Base-by-base conservation (phyloP, 2,329 filamentous ascomycete genomes). In the Hymenoscyphus albidus region DNA sequence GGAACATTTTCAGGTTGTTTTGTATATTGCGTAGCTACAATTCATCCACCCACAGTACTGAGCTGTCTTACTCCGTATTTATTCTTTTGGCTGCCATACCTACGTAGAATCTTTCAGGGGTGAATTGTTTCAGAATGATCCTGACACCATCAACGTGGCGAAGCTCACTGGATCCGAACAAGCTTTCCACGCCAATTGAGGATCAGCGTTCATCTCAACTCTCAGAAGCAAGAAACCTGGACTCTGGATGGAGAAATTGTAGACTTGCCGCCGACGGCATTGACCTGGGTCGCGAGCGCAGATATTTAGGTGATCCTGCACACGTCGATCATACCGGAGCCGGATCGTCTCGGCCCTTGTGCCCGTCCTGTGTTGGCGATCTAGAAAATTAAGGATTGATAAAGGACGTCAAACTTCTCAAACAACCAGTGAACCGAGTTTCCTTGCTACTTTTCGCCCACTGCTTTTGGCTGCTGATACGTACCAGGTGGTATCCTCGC, bases 321-420 rank as follows among this genome's bases (percentile, higher is more conserved):
- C 59, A 62, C 59, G 63, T 65, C 42, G 63, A 65, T 65, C 63
- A 62, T 18, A 56, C 57, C 22, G 35, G 39, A 65, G 40, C 57
- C 31, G n/a, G 40, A 64, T 48, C 62, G 18, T 57, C 51, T 35
- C 10, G n/a, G 12, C 7, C 42, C 59, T 14, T 62, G 44, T n/a
- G 3, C 6, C 5, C 32, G 48, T 44, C n/a, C 51, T 40, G 39
- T 65, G 60, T 38, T 56, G 44, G 22, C 35, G 12, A 32, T 62
- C 48, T 39, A 31, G 56, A 62, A 57, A 48, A 64, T 62, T 65
- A 62, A 62, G 60, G 63, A 60, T 54, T 3, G 54, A 27, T 44
- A 59, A 57, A 58, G 42, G 59, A 51, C 40, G 5, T 13, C n/a
- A 35, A 58, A 40, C 54, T 31, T 18, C 22, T 13, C 9, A n/a